Evolutionary conservation across 2,329 filamentous ascomycete genomes (phyloP).

Genomic region (Alternaria sp.): DNA sequence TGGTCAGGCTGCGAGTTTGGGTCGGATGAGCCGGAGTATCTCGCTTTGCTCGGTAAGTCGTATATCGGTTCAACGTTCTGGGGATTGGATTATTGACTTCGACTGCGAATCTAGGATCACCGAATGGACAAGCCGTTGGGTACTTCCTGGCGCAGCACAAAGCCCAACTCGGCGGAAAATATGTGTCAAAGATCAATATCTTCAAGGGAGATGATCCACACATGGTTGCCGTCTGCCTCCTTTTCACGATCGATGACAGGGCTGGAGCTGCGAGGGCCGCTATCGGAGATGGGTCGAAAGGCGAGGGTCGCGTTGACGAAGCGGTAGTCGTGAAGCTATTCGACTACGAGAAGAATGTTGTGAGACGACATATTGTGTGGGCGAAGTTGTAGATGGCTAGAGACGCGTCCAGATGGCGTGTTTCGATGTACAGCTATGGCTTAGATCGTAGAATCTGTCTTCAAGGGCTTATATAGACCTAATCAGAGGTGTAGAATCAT

Average conservation of each 20-base stretch:
- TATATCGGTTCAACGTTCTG: background rate
- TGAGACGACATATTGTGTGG: background rate
- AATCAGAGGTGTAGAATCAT: background rate
- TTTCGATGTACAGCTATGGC: background rate
- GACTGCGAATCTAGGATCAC: conserved; percentile 2
- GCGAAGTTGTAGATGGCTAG: background rate
- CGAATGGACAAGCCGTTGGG: conserved; percentile 10
- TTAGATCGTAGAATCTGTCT: background rate
- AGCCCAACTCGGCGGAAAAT: conserved; percentile 9
- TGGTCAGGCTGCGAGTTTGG: background rate
- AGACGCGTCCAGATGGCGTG: background rate
- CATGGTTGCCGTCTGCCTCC: background rate
- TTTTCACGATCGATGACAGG: conserved; percentile 15
- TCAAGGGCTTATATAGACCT: background rate
- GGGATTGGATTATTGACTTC: background rate
- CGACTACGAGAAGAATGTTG: background rate
- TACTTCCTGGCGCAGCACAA: conserved; percentile 23
- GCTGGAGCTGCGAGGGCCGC: background rate
- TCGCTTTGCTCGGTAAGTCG: background rate
- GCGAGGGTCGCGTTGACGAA: background rate
- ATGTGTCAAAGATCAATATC: conserved; percentile 15
- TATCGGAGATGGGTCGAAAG: background rate
- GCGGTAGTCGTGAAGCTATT: background rate
- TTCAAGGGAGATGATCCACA: conserved; percentile 8
- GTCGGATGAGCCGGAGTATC: background rate